phyloP scores from a whole-genome alignment of 805 yeast genomes.

The Wickerhamiella domercqiae region DNA sequence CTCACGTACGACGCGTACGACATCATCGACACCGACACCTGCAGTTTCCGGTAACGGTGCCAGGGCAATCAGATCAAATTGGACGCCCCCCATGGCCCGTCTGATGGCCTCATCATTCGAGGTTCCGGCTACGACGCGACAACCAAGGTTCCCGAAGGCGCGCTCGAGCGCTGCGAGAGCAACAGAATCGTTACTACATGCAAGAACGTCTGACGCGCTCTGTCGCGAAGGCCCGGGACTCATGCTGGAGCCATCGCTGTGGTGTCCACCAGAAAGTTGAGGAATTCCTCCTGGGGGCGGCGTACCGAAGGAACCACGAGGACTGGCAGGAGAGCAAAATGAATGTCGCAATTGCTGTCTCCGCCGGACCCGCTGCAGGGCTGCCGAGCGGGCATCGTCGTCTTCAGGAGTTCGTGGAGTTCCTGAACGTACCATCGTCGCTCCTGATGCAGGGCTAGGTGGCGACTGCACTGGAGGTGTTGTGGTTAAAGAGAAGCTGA shows the following conservation, averaged over 20 bases:
- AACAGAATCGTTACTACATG: constrained; percentile 80
- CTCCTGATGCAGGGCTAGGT: not conserved
- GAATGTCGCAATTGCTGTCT: constrained; percentile 13
- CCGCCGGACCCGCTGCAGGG: constrained; percentile 12
- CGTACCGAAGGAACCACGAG: not conserved
- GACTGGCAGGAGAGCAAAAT: constrained; percentile 6
- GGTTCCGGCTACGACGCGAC: constrained; percentile 61
- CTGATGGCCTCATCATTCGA: constrained; percentile 74
- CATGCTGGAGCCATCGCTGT: not conserved
- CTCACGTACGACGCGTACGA: constrained; percentile 38
- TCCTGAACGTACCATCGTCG: not conserved
- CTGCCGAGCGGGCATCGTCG: constrained; percentile 12
- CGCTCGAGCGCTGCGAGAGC: constrained; percentile 52
- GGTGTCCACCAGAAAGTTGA: not conserved
- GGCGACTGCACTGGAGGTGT: constrained; percentile 6
- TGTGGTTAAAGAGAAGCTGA: constrained; percentile 30
- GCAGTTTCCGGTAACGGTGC: constrained; percentile 19
- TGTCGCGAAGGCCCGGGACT: constrained; percentile 2
- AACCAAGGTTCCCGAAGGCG: constrained; percentile 53
- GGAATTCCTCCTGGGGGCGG: not conserved
- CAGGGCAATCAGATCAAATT: constrained; percentile 69
- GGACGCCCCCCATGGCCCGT: constrained; percentile 66
- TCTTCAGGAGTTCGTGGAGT: not conserved
- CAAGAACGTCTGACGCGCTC: constrained; percentile 34
- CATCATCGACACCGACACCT: constrained; percentile 5